A percentile compares a stretch with the other conserved stretches of the same genome.
Evolutionary conservation across 345 rosid genomes (phyloP).

Genomic region (Populus alba): DNA sequence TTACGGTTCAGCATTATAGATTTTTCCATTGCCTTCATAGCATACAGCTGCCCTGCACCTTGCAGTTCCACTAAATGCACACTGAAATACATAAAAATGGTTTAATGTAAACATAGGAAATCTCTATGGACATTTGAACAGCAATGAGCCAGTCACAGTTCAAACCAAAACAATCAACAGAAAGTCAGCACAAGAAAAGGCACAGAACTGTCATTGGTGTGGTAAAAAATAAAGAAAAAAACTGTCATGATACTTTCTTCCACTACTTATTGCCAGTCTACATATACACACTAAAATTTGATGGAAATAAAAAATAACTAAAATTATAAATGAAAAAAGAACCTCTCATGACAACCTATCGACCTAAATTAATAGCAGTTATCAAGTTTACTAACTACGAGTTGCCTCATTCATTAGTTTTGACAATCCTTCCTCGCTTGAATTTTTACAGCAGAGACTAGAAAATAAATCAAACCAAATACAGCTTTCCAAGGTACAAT

Average conservation of each 20-base stretch:
- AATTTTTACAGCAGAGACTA: not conserved
- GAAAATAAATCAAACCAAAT: not conserved
- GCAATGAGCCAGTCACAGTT: not conserved
- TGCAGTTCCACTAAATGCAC: constrained; percentile 91
- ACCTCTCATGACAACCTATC: too few relatives aligned
- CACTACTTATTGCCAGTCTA: too few relatives aligned
- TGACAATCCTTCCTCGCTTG: too few relatives aligned
- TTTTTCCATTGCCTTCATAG: constrained; percentile 99
- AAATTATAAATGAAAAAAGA: too few relatives aligned
- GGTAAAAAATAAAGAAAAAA: not conserved
- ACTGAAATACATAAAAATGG: constrained; percentile 29
- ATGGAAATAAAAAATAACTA: too few relatives aligned
- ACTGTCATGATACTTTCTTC: not conserved
- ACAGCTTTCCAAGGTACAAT: not conserved
- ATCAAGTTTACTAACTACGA: too few relatives aligned
- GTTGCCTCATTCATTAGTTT: too few relatives aligned
- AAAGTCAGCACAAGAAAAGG: not conserved
- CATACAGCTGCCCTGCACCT: constrained; percentile 69
- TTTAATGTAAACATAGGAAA: not conserved
- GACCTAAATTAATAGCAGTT: too few relatives aligned
- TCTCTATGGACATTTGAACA: not conserved
- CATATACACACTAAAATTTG: too few relatives aligned
- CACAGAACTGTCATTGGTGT: not conserved
- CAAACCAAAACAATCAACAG: not conserved
- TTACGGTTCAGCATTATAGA: constrained; percentile 80